Base-by-base conservation (phyloP, 2,329 filamentous ascomycete genomes). In the Botrytis elliptica region DNA sequence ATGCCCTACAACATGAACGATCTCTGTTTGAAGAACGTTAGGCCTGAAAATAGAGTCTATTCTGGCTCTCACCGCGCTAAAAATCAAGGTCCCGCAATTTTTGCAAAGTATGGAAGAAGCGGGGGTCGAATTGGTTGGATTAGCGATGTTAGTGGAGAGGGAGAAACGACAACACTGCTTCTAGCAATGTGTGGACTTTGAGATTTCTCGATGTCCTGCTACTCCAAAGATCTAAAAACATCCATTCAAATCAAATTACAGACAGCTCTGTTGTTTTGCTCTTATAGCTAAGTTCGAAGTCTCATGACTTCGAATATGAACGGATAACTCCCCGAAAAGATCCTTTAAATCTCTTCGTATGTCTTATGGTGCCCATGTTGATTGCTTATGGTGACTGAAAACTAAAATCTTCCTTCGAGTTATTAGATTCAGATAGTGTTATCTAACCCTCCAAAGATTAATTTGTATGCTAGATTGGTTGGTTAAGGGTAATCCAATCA, bases 1-100 rank as follows among this genome's bases (percentile, higher is more conserved):
- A n/a, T 38, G 46, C n/a, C 65, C 10, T 55, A 68, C 8, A 42
- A 16, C 46, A 68, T 68, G 66, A 68, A 68, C 14, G 46, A 46
- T 22, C 0, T 68, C 36, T 29, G 33, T 57, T 42, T 68, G 5
- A 18, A 68, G 4, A 68, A 68, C 25, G 16, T 7, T 22, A 16
- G 7, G 33, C 22, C n/a, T 1, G 46, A 68, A 52, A 36, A 68
- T 16, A 55, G 46, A 42, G 66, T 55, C 1, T 68, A 68, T 14
- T 29, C 25, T 22, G 66, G 66, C 6, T 14, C 46, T n/a, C 3
- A 12, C 0, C 4, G 16, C 6, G 46, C 16, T 40, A 57, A 3
- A 40, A 2, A 29, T 10, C 36, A 57, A 5, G 57, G 66, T 40
- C 66, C 65, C 16, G 65, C 33, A 1, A 8, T 67, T 38, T 67